Evolutionary conservation across 208 protist genomes (phyloP).

Genomic region (Blastocrithidia nonstop): DNA sequence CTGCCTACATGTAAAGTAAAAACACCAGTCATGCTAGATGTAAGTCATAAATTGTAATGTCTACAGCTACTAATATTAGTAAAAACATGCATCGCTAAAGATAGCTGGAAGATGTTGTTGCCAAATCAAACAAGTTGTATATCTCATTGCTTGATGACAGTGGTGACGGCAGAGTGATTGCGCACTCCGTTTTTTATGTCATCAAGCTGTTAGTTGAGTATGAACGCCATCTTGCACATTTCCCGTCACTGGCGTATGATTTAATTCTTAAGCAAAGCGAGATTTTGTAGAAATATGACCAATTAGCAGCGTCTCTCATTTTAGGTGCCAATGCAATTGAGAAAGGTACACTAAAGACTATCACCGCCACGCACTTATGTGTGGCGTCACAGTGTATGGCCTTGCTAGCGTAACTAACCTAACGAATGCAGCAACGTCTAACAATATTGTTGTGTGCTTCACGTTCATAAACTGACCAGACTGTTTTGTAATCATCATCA

Average conservation of each 20-base stretch:
- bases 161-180: slow-evolving; percentile 47
- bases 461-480: neutral
- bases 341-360: slow-evolving; percentile 51
- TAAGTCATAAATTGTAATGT: no score
- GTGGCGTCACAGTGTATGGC: slow-evolving; percentile 73
- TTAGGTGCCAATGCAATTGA: slow-evolving; percentile 70
- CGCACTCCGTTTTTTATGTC: slow-evolving; percentile 49
- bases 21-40: no score
- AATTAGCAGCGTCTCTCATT: slow-evolving; percentile 45
- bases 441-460: slow-evolving; percentile 1
- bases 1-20: no score
- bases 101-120: no score
- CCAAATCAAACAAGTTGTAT: no score
- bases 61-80: no score
- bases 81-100: no score
- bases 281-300: slow-evolving; percentile 65
- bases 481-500: no score
- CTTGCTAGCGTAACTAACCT: slow-evolving; percentile 55
- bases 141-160: slow-evolving; percentile 12
- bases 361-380: slow-evolving; percentile 68
- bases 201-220: slow-evolving; percentile 65
- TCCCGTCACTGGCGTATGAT: slow-evolving; percentile 76
- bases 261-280: slow-evolving; percentile 58
- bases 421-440: slow-evolving; percentile 33
- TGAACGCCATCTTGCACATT: slow-evolving; percentile 45